phyloP scores from a whole-genome alignment of 2,329 filamentous ascomycete species.

The Epichloe sp. region DNA sequence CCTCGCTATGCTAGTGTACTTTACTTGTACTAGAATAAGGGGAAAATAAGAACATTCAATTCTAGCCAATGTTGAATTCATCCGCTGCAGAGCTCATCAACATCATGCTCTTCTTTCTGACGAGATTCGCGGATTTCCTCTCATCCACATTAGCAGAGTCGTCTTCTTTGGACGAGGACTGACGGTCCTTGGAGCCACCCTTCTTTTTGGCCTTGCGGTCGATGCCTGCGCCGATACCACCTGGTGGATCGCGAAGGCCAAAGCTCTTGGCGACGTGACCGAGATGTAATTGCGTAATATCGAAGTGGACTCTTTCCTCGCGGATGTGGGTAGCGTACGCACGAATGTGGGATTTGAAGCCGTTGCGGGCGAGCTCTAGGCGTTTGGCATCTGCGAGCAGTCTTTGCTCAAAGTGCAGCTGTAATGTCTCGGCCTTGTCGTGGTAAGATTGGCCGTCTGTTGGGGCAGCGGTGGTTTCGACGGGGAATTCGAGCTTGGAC shows the following conservation, averaged over 20 bases:
- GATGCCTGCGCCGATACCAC: conserved; percentile 57
- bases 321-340: conserved; percentile 91
- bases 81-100: conserved; percentile 49
- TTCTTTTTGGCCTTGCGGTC: conserved; percentile 31
- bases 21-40: no score
- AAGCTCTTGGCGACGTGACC: conserved; percentile 93
- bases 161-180: conserved; percentile 1
- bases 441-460: conserved; percentile 31
- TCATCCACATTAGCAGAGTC: conserved; percentile 14
- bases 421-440: conserved; percentile 41
- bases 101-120: conserved; percentile 51
- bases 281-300: conserved; percentile 81
- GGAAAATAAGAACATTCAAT: not conserved
- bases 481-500: conserved; percentile 48
- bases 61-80: conserved; percentile 56
- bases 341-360: conserved; percentile 82
- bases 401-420: conserved; percentile 47
- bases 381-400: conserved; percentile 49
- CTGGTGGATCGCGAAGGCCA: conserved; percentile 75
- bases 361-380: conserved; percentile 70
- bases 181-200: conserved; percentile 12
- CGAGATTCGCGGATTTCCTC: conserved; percentile 27
- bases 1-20: not conserved
- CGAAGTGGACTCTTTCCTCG: conserved; percentile 74
- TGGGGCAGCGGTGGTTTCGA: conserved; percentile 48